These are phyloP conservation scores for Pueraria montana DNA, from an alignment of 306 rosid genomes.

Conservation along the genomic window DNA sequence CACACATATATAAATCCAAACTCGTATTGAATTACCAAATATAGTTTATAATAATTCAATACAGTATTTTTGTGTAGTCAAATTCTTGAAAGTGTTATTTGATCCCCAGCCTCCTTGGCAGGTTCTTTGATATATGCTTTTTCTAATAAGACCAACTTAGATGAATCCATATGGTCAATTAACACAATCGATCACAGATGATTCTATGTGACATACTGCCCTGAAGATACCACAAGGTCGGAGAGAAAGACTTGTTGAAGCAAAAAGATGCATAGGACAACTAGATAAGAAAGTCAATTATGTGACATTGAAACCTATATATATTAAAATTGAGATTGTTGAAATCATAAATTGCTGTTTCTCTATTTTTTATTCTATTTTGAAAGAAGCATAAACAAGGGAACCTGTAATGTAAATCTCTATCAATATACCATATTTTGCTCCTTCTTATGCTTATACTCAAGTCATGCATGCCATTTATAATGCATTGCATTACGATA, in stretches of 20 bases:
- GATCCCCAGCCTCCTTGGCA: slow-evolving; percentile 7
- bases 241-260: neutral
- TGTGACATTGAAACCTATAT: neutral
- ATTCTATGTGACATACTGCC: neutral
- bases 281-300: neutral
- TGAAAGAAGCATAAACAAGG: slow-evolving; percentile 11
- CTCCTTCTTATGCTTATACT: slow-evolving; percentile 3
- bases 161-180: slow-evolving; percentile 8
- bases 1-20: neutral
- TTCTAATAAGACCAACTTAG: neutral
- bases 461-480: neutral
- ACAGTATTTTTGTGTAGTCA: neutral
- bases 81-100: slow-evolving; percentile 9
- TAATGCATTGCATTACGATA: neutral
- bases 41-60: neutral
- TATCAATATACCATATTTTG: neutral
- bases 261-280: neutral
- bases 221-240: neutral
- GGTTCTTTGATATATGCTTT: neutral
- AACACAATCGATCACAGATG: neutral
- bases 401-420: neutral
- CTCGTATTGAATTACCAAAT: neutral
- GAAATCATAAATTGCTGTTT: neutral
- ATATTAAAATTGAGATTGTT: neutral
- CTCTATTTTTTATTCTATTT: neutral